Evolutionary conservation across 306 rosid genomes (phyloP).

Genomic region (peach (Prunus persica)): Prunus_persica_NCBIv2 NC_034010.1:19042001-19042500

Average conservation of each 20-base stretch:
- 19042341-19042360: neutral
- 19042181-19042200: neutral
- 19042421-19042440: neutral
- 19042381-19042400: neutral
- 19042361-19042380: neutral
- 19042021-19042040: too few relatives aligned
- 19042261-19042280: neutral
- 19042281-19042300: neutral
- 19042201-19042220: neutral
- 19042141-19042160: neutral
- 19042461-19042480: neutral
- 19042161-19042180: neutral
- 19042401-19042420: neutral
- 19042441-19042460: neutral
- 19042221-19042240: constrained; percentile 2
- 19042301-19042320: neutral
- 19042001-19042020: too few relatives aligned
- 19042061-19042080: neutral
- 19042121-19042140: neutral
- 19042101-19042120: neutral
- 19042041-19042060: neutral
- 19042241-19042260: neutral
- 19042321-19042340: neutral
- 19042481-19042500: too few relatives aligned
- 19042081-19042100: neutral